Conservation (phyloP, 2,329 filamentous ascomycete genomes). For the Pseudopithomyces maydicus region DNA sequence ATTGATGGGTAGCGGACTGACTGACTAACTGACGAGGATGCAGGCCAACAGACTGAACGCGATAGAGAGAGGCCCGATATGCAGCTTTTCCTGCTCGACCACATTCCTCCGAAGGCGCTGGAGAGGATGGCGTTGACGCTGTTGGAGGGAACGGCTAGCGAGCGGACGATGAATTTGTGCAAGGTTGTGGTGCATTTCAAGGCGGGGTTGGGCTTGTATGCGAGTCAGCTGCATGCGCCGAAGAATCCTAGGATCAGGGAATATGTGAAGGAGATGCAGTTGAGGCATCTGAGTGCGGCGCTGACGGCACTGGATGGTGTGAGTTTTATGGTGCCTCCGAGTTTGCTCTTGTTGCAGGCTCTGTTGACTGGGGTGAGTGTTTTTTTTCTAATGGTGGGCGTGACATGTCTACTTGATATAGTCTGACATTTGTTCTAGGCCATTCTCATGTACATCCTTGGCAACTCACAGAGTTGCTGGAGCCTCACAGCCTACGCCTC, state of each 20-base stretch:
- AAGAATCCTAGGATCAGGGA: slow-evolving; percentile 28
- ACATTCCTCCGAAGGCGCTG: slow-evolving; percentile 35
- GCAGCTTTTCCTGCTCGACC: slow-evolving; percentile 32
- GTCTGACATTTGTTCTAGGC: slow-evolving; percentile 17
- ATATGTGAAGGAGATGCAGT: slow-evolving; percentile 32
- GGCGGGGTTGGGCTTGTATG: slow-evolving; percentile 30
- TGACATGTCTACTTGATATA: not conserved
- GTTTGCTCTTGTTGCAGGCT: slow-evolving; percentile 34
- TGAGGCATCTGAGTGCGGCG: slow-evolving; percentile 34
- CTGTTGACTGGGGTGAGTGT: slow-evolving; percentile 36
- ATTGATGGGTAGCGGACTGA: not conserved
- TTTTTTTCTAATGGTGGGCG: not conserved
- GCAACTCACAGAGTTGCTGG: slow-evolving; percentile 40
- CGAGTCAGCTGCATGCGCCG: slow-evolving; percentile 27
- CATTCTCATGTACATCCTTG: slow-evolving; percentile 39
- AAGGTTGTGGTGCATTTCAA: slow-evolving; percentile 40
- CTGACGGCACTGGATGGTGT: slow-evolving; percentile 35
- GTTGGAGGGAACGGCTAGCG: slow-evolving; percentile 33
- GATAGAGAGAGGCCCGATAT: slow-evolving; percentile 15
- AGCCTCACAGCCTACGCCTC: slow-evolving; percentile 38
- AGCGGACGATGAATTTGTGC: slow-evolving; percentile 35
- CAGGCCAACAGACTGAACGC: slow-evolving; percentile 23
- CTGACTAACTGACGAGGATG: no score
- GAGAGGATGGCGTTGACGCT: slow-evolving; percentile 36
- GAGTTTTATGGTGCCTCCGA: slow-evolving; percentile 34